Evolutionary conservation across 2,329 filamentous ascomycete genomes (phyloP).

Genomic region (Penicillium sp.): DNA sequence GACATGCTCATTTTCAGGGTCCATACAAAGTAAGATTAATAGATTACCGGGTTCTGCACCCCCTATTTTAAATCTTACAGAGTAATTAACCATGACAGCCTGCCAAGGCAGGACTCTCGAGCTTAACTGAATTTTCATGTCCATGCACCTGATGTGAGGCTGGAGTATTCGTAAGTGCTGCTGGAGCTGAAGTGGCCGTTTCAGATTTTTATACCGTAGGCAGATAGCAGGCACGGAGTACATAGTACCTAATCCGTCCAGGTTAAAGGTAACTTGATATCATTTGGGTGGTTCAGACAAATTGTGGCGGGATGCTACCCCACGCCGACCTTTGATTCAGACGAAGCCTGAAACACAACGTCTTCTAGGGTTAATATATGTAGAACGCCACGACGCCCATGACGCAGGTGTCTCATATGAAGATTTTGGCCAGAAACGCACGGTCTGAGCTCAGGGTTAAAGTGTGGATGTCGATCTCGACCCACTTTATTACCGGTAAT

Average conservation of each 20-base stretch:
- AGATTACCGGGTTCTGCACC: slow-evolving; percentile 2
- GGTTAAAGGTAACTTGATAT: not conserved
- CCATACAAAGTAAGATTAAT: not conserved
- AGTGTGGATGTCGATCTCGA: slow-evolving; percentile 17
- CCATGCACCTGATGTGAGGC: not conserved
- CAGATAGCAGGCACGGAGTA: too few species aligned
- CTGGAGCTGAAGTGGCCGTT: not conserved
- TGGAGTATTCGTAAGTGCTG: not conserved
- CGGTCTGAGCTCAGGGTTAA: slow-evolving; percentile 8
- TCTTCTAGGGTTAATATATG: slow-evolving; percentile 11
- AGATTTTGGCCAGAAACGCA: not conserved
- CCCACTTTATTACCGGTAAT: slow-evolving; percentile 8
- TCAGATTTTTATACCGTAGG: too few species aligned
- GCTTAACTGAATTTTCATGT: slow-evolving; percentile 8
- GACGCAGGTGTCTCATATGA: slow-evolving; percentile 17
- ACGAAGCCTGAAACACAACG: slow-evolving; percentile 1
- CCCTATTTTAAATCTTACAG: slow-evolving; percentile 4
- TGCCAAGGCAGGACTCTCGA: slow-evolving; percentile 15
- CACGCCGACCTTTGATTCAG: not conserved
- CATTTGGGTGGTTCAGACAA: not conserved
- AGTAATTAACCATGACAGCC: slow-evolving; percentile 6
- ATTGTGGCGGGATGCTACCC: not conserved
- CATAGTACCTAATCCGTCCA: not conserved
- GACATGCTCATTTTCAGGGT: slow-evolving; percentile 14
- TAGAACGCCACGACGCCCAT: slow-evolving; percentile 13